Evolutionary conservation across 148 eudicot species (phyloP).

Genomic region (Polygonum maritimum): DNA sequence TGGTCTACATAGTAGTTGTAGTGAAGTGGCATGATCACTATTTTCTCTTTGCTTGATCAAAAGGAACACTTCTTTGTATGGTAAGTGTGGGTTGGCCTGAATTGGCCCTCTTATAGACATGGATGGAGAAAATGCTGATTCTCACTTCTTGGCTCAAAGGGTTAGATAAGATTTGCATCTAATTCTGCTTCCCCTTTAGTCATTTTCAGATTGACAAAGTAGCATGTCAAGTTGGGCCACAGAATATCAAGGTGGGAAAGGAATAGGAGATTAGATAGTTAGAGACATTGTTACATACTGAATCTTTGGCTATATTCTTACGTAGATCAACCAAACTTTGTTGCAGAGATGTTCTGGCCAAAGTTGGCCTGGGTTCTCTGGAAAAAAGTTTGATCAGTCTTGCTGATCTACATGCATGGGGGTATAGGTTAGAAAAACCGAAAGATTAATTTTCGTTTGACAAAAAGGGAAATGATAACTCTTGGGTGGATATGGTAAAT

Average conservation of each 20-base stretch:
- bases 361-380: no score
- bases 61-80: neutral
- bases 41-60: neutral
- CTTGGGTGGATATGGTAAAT: neutral
- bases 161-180: slow-evolving; percentile 27
- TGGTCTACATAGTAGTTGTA: neutral
- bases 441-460: neutral
- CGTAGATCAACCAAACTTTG: neutral
- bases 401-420: no score
- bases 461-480: neutral
- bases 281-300: neutral
- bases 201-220: neutral
- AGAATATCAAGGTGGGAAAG: neutral
- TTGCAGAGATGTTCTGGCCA: no score
- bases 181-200: slow-evolving; percentile 16
- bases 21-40: neutral
- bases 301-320: neutral
- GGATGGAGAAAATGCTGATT: neutral
- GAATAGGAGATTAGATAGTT: no score
- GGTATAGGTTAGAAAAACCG: no score
- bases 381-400: no score
- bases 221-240: neutral
- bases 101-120: neutral
- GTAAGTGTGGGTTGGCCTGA: neutral
- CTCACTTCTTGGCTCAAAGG: slow-evolving; percentile 9